These are phyloP conservation scores for Geotrichum armillariae DNA, from an alignment of 1,139 yeast species.

Conservation along the genomic window DNA sequence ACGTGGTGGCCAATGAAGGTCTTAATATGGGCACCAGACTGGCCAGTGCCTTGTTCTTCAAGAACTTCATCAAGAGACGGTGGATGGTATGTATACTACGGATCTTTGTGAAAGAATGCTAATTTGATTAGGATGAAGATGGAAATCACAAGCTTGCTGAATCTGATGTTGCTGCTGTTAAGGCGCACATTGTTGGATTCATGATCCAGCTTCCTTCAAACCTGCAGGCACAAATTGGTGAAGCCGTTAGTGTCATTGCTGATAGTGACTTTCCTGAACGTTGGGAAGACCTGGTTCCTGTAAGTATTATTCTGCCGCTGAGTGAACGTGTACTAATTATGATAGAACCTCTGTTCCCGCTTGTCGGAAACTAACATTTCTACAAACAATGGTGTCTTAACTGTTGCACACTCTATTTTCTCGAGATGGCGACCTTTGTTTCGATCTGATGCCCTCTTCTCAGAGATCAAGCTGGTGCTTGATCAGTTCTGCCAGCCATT, in stretches of 20 bases:
- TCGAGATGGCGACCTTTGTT: constrained; percentile 96
- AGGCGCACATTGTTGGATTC: constrained; percentile 71
- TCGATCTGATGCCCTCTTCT: constrained; percentile 84
- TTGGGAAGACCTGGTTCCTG: constrained; percentile 82
- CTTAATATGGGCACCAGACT: constrained; percentile 61
- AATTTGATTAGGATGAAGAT: constrained; percentile 58
- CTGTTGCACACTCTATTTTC: constrained; percentile 93
- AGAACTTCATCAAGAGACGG: constrained; percentile 76
- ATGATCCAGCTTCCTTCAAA: constrained; percentile 79
- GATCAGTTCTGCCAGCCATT: constrained; percentile 86
- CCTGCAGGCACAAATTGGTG: constrained; percentile 89
- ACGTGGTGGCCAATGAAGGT: constrained; percentile 68
- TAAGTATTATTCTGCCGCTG: constrained; percentile 17
- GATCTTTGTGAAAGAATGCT: background rate
- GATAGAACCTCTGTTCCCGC: constrained; percentile 53
- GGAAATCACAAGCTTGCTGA: constrained; percentile 69
- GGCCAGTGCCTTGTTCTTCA: constrained; percentile 90
- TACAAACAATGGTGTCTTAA: constrained; percentile 79
- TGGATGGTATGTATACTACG: constrained; percentile 54
- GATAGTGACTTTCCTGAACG: constrained; percentile 92
- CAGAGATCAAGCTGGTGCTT: constrained; percentile 84
- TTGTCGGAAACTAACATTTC: constrained; percentile 65
- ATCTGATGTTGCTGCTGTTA: constrained; percentile 66
- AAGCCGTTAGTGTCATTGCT: constrained; percentile 88
- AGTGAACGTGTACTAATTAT: background rate